A percentile compares a stretch with the other conserved stretches of the same genome.
phyloP scores from a whole-genome alignment of 23 red algal genomes.

The Cyanidioschyzon merolae region DNA sequence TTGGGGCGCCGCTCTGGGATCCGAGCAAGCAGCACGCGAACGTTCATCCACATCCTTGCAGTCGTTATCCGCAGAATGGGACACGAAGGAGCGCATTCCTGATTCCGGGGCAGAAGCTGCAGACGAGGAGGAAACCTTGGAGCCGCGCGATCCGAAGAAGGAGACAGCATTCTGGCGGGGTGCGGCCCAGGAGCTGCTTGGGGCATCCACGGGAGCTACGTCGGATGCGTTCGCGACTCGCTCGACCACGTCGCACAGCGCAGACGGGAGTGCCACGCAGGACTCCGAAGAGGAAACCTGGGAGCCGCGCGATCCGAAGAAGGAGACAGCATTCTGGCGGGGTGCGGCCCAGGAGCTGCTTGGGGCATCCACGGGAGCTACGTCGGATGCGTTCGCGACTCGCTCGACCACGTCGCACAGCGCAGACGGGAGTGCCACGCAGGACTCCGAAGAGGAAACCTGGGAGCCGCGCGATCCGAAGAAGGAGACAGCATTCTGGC shows the following conservation, averaged over 20 bases:
- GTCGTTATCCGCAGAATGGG: no score
- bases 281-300: background rate
- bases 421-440: background rate
- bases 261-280: background rate
- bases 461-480: slow-evolving; percentile 9
- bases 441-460: background rate
- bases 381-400: background rate
- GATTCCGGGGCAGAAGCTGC: background rate
- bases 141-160: background rate
- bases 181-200: background rate
- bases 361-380: background rate
- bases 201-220: background rate
- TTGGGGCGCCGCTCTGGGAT: background rate
- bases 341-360: slow-evolving; percentile 1
- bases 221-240: background rate
- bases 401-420: background rate
- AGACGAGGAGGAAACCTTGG: background rate
- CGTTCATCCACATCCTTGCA: no score
- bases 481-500: slow-evolving; percentile 9
- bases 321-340: slow-evolving; percentile 8
- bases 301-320: slow-evolving; percentile 1
- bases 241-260: background rate
- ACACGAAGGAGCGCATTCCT: no score
- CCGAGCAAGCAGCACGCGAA: no score
- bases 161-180: background rate